Evolutionary conservation across 495 filamentous ascomycete genomes (phyloP), one percentile per base, ranked within the genome.

Genomic region (Penicillium manginii): DNA sequence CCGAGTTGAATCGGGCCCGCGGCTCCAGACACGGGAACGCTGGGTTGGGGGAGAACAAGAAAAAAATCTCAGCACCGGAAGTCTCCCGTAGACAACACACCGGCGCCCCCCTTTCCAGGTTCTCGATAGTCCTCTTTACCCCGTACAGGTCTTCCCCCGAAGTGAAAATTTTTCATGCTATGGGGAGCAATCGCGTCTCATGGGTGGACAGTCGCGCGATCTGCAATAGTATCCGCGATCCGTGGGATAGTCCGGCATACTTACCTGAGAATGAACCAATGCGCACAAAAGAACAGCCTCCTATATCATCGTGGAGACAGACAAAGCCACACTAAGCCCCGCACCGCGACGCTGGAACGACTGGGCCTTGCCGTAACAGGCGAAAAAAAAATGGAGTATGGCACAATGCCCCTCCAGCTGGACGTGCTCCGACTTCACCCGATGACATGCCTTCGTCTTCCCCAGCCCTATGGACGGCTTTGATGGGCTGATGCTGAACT

Each of bases 271-370:
- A 52, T 45, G 2, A 17, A 19, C 29, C 18, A 48, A 55, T 42
- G n/a, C 39, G 39, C 39, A 42, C 15, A 42, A 42, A 42, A 42
- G 12, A 54, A 57, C 42, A 37, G 46, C 55, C 61, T 52, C 56
- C 60, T 53, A 62, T 54, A 60, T 67, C 66, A 64, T 60, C 61
- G 58, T 66, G 64, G 64, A 55, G 55, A 18, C 52, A 33, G 6
- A 46, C 51, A 45, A 60, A 64, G 50, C 47, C 48, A 48, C 61
- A 65, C 58, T 62, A 62, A 59, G 55, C 67, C 61, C 64, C 64
- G 67, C 64, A 47, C 43, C 43, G 15, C 43, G 43, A 26, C 43
- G 14, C 9, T 47, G 43, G 43, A 47, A 47, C 19, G 43, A 22
- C 43, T 22, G 43, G 18, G 21, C 43, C 43, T 11, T 47, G 21